Base-by-base conservation (phyloP, 2,329 filamentous ascomycete species). In the Aureobasidium vineae region DNA sequence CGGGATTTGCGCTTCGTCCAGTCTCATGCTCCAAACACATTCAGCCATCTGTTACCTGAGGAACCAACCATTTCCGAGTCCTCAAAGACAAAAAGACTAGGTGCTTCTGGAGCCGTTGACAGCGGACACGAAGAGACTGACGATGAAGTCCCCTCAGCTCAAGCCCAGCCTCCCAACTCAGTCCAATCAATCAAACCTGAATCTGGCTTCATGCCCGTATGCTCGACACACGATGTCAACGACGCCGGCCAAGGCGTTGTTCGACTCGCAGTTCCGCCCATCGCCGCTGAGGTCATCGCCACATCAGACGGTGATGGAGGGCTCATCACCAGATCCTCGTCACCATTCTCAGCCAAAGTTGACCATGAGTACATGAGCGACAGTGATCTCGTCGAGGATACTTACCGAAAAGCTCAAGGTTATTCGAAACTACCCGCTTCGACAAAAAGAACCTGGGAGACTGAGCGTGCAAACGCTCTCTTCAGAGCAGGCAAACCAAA, bases 281-380 rank as follows among this genome's bases (percentile, higher is more conserved):
- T 26, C 26, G 5, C 47, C 6, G 47, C 47, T 11, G 26, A 19
- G 15, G 16, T 19, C 11, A 49, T 16, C 23, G 26, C 8, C 13
- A 19, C 5, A 10, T 26, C 13, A 31, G 26, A 31, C 15, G 23
- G 19, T 26, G 26, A 19, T 16, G 5, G 6, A 31, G 47, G 8
- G n/a, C 6, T 15, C 31, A 15, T 8, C n/a, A 21, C 3, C 5
- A n/a, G 15, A 8, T n/a, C 36, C 41, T 5, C 23, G 11, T 33
- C 41, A 16, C 36, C 36, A 31, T 26, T 57, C 28, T 57, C 53
- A 7, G 33, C 15, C n/a, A 15, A 28, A 28, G 31, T 5, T 36
- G 47, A 65, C 5, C 31, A 65, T 26, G 50, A 64, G 3, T 53
- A 53, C 21, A 31, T 53, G 47, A 64, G 61, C 28, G 61, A 64